Evolutionary conservation across 106 monocot genomes (phyloP), one percentile per base, ranked within the genome.

Genomic region (Agapanthus africanus): DNA sequence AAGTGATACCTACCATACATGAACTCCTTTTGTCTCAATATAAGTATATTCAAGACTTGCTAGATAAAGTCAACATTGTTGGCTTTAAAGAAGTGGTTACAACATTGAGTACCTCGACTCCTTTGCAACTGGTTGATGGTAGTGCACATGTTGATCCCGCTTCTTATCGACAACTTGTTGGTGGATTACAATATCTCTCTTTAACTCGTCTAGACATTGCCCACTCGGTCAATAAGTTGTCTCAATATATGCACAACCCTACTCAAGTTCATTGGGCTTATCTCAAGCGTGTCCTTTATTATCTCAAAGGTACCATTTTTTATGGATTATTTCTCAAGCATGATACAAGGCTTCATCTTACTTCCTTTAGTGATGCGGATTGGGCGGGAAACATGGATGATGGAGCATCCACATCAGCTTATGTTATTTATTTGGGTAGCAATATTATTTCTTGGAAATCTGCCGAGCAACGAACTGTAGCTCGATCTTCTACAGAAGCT

Each of bases 361-460:
- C 33, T 23, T 31, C 34, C 8, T 35, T 23, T 36, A 15, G 34
- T 0, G 36, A 35, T 19, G 62, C 9, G 9, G 62, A 63, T 37
- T 35, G 62, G 62, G 62, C 3, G 0, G 34, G 31, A 1, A 8
- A 33, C 26, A 14, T 0, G 9, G 57, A 59, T 23, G 71, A 71
- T 27, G 4, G 14, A 8, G 26, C 0, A 1, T 59, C 57, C 9
- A 57, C 23, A 8, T 7, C n/a, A 16, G 72, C 6, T 37, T 41
- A 26, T 26, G 10, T 26, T 47, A n/a, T 72, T 42, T 63, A 42
- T 18, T 34, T 63, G 6, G 33, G 72, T 34, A 2, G 25, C 7
- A 39, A 56, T 28, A 4, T 18, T 10, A 71, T 71, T 4, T 71
- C 56, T 8, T 70, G 69, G 52, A 35, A n/a, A 23, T 56, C 71